phyloP scores from a whole-genome alignment of 2,329 filamentous ascomycete species.

The Botrytis fabae region DNA sequence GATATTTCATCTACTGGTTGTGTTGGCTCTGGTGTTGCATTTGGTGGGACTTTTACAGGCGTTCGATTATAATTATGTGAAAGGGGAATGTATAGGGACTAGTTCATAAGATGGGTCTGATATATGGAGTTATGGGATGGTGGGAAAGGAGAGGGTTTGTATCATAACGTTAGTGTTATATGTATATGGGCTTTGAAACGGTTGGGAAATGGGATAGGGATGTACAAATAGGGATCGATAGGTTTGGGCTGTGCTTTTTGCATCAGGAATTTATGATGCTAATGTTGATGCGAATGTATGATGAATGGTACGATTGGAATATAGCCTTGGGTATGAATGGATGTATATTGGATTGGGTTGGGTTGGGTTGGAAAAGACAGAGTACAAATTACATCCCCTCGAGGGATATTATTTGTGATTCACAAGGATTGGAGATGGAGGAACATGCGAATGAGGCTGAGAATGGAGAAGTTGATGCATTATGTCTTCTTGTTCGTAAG shows the following conservation, averaged over 20 bases:
- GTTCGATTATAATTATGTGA: constrained; percentile 20
- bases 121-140: neutral
- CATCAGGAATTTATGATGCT: neutral
- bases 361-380: neutral
- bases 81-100: neutral
- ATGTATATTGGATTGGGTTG: neutral
- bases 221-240: neutral
- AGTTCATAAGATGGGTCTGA: neutral
- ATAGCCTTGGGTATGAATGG: neutral
- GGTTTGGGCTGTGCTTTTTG: neutral
- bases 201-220: neutral
- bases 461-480: neutral
- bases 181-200: neutral
- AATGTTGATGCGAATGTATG: neutral
- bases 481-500: neutral
- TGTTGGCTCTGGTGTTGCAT: constrained; percentile 26
- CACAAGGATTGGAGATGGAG: neutral
- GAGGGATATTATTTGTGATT: neutral
- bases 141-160: no score
- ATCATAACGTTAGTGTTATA: neutral
- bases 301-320: neutral
- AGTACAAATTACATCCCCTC: neutral
- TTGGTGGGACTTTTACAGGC: constrained; percentile 16
- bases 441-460: neutral
- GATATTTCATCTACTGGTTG: constrained; percentile 34